A percentile compares a stretch with the other conserved stretches of the same genome.
These are phyloP conservation scores for Diaporthe batatas DNA, from an alignment of 2,329 filamentous ascomycete genomes.

Conservation along the genomic window DNA sequence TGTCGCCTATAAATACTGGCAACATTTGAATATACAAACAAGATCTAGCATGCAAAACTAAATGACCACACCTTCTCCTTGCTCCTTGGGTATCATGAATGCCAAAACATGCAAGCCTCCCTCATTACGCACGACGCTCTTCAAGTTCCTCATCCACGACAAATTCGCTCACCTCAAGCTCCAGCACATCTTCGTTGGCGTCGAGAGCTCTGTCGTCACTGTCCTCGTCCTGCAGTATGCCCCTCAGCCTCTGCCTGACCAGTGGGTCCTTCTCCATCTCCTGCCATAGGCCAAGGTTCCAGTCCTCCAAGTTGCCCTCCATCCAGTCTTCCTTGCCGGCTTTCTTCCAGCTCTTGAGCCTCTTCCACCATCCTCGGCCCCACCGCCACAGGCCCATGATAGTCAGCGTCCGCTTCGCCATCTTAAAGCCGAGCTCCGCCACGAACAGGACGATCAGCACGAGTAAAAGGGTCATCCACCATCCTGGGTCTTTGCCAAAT, in stretches of 20 bases:
- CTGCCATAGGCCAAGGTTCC: conserved; percentile 69
- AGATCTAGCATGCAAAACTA: background rate
- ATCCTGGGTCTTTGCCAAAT: conserved; percentile 77
- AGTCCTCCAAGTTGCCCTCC: conserved; percentile 57
- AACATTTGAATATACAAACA: too few relatives aligned
- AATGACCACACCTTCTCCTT: background rate
- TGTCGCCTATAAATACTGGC: background rate
- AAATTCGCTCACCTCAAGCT: background rate
- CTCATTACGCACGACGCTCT: conserved; percentile 5
- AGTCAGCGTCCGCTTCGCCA: conserved; percentile 60
- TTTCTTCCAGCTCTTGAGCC: conserved; percentile 37
- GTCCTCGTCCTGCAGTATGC: conserved; percentile 48
- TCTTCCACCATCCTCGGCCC: conserved; percentile 44
- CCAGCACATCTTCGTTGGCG: background rate
- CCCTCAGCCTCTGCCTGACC: conserved; percentile 57
- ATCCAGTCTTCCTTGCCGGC: conserved; percentile 32
- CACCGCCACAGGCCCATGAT: conserved; percentile 61
- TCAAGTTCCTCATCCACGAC: background rate
- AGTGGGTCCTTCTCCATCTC: conserved; percentile 67
- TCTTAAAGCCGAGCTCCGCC: conserved; percentile 74
- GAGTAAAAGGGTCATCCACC: conserved; percentile 81
- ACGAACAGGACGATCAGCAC: conserved; percentile 71
- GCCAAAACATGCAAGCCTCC: conserved; percentile 1
- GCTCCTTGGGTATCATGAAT: conserved; percentile 21
- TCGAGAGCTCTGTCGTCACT: background rate